Conservation (phyloP, 179 eudicot genomes). For the Carnegiea gigantea region DNA sequence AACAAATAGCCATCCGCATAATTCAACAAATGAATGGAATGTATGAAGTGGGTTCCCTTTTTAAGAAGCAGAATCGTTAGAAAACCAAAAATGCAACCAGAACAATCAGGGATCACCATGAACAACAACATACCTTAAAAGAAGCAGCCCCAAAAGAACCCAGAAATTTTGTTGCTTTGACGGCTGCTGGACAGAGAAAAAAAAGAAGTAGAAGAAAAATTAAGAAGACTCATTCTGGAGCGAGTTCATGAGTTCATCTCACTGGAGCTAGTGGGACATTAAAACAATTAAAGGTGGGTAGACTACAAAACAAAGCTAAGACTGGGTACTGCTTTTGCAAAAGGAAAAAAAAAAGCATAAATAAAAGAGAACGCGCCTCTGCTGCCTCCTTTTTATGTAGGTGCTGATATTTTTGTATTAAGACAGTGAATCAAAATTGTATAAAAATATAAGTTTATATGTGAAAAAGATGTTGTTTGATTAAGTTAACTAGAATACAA, state of each 20-base stretch:
- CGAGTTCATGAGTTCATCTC: neutral
- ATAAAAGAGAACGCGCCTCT: too few species aligned
- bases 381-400: too few species aligned
- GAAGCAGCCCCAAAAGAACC: neutral
- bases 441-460: too few species aligned
- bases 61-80: neutral
- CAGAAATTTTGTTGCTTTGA: neutral
- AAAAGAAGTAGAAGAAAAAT: too few species aligned
- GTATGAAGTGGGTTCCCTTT: neutral
- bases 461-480: too few species aligned
- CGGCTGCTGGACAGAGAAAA: neutral
- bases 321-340: neutral
- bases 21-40: neutral
- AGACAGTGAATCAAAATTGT: too few species aligned
- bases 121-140: neutral
- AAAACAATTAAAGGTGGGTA: neutral
- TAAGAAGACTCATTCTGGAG: neutral
- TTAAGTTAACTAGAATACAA: too few species aligned
- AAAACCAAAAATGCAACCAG: neutral
- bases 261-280: slow-evolving; percentile 6
- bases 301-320: neutral
- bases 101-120: neutral
- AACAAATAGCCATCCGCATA: neutral
- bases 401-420: too few species aligned
- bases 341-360: too few species aligned